Percentiles rank a stretch among this genome's conserved stretches.
Conservation (phyloP, 225 moss, liverwort and hornwort genomes). For the Ulota crispa region DNA sequence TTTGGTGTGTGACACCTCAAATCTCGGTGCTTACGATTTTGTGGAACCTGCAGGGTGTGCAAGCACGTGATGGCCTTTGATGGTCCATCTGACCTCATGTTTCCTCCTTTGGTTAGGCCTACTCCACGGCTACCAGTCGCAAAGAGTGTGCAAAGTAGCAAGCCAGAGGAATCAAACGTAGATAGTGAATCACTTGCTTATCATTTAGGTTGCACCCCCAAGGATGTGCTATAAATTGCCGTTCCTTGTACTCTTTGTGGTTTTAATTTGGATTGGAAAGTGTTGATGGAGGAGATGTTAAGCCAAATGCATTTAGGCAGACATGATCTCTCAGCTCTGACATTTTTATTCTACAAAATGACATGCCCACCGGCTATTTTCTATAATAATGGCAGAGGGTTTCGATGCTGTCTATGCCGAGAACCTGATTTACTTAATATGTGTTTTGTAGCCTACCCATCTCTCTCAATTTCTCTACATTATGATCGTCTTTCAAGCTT, state of each 20-base stretch:
- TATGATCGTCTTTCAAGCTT: not conserved
- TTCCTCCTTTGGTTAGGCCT: slow-evolving; percentile 80
- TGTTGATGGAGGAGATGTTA: not conserved
- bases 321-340: not conserved
- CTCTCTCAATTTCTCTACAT: not conserved
- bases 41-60: slow-evolving; percentile 55
- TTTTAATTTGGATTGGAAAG: not conserved
- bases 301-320: not conserved
- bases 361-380: not conserved
- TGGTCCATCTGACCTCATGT: slow-evolving; percentile 68
- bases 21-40: not conserved
- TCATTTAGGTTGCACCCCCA: slow-evolving; percentile 69
- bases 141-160: slow-evolving; percentile 27
- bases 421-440: not conserved
- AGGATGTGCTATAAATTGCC: slow-evolving; percentile 21
- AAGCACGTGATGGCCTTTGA: slow-evolving; percentile 74
- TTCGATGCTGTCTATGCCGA: not conserved
- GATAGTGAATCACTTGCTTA: slow-evolving; percentile 57
- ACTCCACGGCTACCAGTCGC: slow-evolving; percentile 35
- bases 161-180: slow-evolving; percentile 40
- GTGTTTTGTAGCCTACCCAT: not conserved
- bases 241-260: not conserved
- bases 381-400: not conserved
- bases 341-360: not conserved
- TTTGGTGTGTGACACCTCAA: not conserved